A percentile compares a stretch with the other conserved stretches of the same genome.
phyloP scores from a whole-genome alignment of 129 eudicot species.

The Logfia minima region DNA sequence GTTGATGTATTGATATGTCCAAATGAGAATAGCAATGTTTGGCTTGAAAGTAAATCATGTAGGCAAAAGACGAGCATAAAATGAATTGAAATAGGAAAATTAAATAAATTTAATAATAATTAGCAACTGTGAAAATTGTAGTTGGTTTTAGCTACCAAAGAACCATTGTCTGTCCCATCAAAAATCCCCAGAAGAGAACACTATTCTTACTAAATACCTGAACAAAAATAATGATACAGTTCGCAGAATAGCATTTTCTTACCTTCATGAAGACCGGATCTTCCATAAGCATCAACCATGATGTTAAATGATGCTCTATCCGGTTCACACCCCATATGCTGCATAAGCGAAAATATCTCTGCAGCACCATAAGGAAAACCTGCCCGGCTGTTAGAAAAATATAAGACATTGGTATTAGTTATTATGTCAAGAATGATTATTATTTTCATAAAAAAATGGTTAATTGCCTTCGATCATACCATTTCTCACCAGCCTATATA shows the following conservation, averaged over 20 bases:
- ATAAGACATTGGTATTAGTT: not conserved
- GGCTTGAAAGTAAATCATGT: too few species aligned
- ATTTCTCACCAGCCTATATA: too few species aligned
- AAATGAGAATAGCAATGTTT: too few species aligned
- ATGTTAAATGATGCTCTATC: conserved; percentile 86
- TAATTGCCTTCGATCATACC: not conserved
- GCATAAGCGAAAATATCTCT: conserved; percentile 88
- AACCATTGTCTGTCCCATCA: too few species aligned
- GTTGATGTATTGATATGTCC: too few species aligned
- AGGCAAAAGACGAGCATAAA: not conserved
- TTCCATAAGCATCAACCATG: conserved; percentile 95
- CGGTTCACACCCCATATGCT: conserved; percentile 90
- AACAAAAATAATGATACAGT: not conserved
- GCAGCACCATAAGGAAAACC: conserved; percentile 90
- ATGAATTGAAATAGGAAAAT: not conserved
- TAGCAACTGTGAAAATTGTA: too few species aligned
- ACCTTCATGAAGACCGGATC: conserved; percentile 91
- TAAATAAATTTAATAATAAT: too few species aligned
- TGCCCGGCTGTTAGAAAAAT: conserved; percentile 60
- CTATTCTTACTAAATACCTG: too few species aligned
- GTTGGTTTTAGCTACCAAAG: too few species aligned
- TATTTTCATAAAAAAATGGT: not conserved
- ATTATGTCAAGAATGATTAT: not conserved
- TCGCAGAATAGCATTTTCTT: conserved; percentile 14
- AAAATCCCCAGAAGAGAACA: too few species aligned